phyloP scores from a whole-genome alignment of 495 filamentous ascomycete genomes.

The Trichoderma reesei region DNA sequence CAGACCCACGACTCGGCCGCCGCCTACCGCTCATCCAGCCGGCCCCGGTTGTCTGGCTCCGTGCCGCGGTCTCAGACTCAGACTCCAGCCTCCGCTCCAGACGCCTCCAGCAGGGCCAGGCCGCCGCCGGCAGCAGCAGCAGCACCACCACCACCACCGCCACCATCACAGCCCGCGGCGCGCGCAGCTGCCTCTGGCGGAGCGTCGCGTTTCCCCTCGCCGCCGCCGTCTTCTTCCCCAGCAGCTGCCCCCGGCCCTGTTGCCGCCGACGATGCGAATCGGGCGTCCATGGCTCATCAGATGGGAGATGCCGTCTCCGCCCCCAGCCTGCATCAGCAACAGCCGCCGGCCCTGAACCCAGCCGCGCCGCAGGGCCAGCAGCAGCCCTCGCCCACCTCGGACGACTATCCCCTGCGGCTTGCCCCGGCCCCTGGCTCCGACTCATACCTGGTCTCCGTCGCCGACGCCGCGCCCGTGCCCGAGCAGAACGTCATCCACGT shows the following conservation, averaged over 20 bases:
- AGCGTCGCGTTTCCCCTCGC: slow-evolving; percentile 36
- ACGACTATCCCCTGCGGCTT: slow-evolving; percentile 14
- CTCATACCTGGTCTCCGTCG: slow-evolving; percentile 11
- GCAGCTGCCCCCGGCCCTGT: slow-evolving; percentile 28
- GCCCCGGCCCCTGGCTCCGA: slow-evolving; percentile 16
- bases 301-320: slow-evolving; percentile 17
- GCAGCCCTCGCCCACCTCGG: slow-evolving; percentile 21
- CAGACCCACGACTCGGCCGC: slow-evolving; percentile 35
- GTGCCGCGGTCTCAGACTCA: slow-evolving; percentile 12
- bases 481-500: slow-evolving; percentile 56
- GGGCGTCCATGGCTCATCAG: slow-evolving; percentile 28
- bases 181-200: slow-evolving; percentile 23
- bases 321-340: background rate
- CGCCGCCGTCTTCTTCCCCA: slow-evolving; percentile 39
- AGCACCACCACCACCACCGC: background rate
- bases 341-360: slow-evolving; percentile 24
- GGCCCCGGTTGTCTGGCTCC: slow-evolving; percentile 21
- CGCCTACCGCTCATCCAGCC: slow-evolving; percentile 24
- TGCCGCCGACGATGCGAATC: slow-evolving; percentile 24
- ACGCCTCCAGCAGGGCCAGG: slow-evolving; percentile 10
- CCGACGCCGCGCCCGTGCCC: slow-evolving; percentile 18
- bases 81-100: background rate
- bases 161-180: slow-evolving; percentile 12
- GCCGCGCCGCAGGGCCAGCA: slow-evolving; percentile 25
- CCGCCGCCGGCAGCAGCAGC: slow-evolving; percentile 9